Percentiles rank a stretch among this genome's conserved stretches.
These are phyloP conservation scores for Xylaria flabelliformis DNA, from an alignment of 495 filamentous ascomycete species.

Conservation along the genomic window DNA sequence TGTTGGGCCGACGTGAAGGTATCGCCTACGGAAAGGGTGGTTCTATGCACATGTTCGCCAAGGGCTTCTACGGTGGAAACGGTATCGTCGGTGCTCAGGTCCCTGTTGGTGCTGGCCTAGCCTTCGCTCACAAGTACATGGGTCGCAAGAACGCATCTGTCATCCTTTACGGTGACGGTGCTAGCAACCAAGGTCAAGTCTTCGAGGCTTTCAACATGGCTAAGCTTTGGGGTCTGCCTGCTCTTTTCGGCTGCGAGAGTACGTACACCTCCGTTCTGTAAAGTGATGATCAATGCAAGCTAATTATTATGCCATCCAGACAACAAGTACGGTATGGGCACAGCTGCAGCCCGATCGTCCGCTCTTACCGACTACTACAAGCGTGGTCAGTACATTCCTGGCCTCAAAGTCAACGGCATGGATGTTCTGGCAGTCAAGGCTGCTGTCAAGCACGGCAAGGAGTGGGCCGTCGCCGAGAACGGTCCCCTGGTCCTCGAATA, in stretches of 20 bases:
- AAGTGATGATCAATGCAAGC: background rate
- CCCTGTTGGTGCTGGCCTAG: constrained; percentile 94
- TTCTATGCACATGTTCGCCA: constrained; percentile 99
- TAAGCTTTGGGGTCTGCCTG: constrained; percentile 96
- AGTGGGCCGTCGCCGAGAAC: constrained; percentile 79
- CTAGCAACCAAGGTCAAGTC: constrained; percentile 97
- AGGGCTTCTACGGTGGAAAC: constrained; percentile 97
- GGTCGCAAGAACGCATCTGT: constrained; percentile 82
- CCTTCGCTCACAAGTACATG: constrained; percentile 95
- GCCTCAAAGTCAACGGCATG: constrained; percentile 99
- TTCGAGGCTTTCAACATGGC: constrained; percentile 99
- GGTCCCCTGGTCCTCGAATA: constrained; percentile 97
- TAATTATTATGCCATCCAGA: constrained; percentile 58
- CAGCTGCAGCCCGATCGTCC: constrained; percentile 89
- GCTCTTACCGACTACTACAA: constrained; percentile 99
- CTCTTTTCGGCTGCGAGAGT: constrained; percentile 98
- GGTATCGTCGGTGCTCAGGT: constrained; percentile 99
- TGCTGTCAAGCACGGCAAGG: constrained; percentile 88
- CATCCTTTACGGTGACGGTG: constrained; percentile 95
- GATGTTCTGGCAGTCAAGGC: constrained; percentile 98
- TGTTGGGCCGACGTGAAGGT: constrained; percentile 91
- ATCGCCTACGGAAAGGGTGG: constrained; percentile 99
- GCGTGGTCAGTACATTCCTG: constrained; percentile 99
- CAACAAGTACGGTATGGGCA: constrained; percentile 99
- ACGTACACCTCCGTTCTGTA: constrained; percentile 44